phyloP scores from a whole-genome alignment of 2,329 filamentous ascomycete genomes.

The Lachnellula arida region DNA sequence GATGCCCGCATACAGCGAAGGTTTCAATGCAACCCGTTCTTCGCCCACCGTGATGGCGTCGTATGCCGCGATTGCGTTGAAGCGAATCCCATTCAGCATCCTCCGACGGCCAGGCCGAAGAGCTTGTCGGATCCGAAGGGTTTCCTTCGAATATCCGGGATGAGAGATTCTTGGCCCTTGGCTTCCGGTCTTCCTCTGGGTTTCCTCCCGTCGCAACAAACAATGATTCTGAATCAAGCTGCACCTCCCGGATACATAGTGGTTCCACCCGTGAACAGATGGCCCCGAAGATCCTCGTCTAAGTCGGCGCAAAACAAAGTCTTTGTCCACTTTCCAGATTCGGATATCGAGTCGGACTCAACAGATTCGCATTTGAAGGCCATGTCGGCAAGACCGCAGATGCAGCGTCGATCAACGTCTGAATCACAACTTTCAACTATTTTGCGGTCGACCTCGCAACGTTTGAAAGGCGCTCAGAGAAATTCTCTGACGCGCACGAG shows the following conservation, averaged over 20 bases:
- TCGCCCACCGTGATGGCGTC: slow-evolving; percentile 4
- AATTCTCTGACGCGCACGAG: slow-evolving; percentile 20
- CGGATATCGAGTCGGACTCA: not conserved
- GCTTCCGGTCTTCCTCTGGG: slow-evolving; percentile 13
- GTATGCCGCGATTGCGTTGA: slow-evolving; percentile 3
- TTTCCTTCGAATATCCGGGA: slow-evolving; percentile 16
- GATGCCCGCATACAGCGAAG: slow-evolving; percentile 4
- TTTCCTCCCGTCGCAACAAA: slow-evolving; percentile 15
- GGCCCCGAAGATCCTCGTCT: slow-evolving; percentile 11
- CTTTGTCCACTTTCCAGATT: not conserved
- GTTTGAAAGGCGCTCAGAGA: slow-evolving; percentile 18
- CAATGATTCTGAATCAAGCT: slow-evolving; percentile 19
- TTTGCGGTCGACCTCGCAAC: slow-evolving; percentile 25
- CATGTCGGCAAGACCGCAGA: not conserved
- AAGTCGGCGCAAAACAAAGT: slow-evolving; percentile 1
- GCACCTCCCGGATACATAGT: slow-evolving; percentile 25
- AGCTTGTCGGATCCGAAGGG: slow-evolving; percentile 10
- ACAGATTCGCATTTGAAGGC: not conserved
- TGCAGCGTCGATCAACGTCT: slow-evolving; percentile 17
- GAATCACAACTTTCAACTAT: slow-evolving; percentile 25
- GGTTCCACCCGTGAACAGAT: slow-evolving; percentile 15
- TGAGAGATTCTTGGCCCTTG: slow-evolving; percentile 30
- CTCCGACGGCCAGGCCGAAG: slow-evolving; percentile 13
- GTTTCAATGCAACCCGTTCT: slow-evolving; percentile 9
- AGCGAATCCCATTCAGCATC: slow-evolving; percentile 4